A percentile compares a stretch with the other conserved stretches of the same genome.
Conservation (phyloP, 257 asterid species). For the Gentiana macrophylla region DNA sequence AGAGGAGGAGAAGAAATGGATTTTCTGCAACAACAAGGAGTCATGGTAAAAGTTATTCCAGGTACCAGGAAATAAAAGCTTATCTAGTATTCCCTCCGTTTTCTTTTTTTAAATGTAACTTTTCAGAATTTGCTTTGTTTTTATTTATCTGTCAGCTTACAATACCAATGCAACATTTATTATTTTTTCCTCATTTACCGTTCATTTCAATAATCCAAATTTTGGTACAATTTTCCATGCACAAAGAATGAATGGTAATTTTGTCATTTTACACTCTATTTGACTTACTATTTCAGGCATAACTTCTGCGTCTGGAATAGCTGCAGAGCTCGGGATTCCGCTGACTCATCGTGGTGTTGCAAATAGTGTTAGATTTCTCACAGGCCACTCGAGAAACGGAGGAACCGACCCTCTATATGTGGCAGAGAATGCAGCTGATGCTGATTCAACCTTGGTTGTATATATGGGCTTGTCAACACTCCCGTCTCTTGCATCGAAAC, state of each 20-base stretch:
- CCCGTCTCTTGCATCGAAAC: conserved; percentile 74
- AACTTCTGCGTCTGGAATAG: conserved; percentile 98
- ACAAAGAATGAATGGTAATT: too few relatives aligned
- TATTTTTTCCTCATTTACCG: too few relatives aligned
- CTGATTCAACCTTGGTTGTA: conserved; percentile 77
- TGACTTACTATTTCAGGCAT: conserved; percentile 39
- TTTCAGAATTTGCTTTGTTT: too few relatives aligned
- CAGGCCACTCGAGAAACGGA: conserved; percentile 94
- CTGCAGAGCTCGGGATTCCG: conserved; percentile 93
- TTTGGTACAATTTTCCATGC: too few relatives aligned
- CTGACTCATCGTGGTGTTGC: conserved; percentile 96
- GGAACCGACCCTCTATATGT: conserved; percentile 86
- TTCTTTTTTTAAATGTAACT: too few relatives aligned
- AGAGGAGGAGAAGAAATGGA: conserved; percentile 99
- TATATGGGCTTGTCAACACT: conserved; percentile 96
- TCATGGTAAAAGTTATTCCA: conserved; percentile 80
- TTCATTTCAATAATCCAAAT: too few relatives aligned
- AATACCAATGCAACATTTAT: too few relatives aligned
- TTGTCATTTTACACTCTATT: too few relatives aligned
- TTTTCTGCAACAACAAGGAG: conserved; percentile 80
- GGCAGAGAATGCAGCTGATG: conserved; percentile 92
- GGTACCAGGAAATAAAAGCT: conserved; percentile 27
- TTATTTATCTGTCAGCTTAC: too few relatives aligned
- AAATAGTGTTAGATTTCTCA: conserved; percentile 71
- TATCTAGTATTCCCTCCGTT: too few relatives aligned